These are phyloP conservation scores for Phytophthora chlamydospora DNA, from an alignment of 352 stramenopile species.

Conservation along the genomic window DNA sequence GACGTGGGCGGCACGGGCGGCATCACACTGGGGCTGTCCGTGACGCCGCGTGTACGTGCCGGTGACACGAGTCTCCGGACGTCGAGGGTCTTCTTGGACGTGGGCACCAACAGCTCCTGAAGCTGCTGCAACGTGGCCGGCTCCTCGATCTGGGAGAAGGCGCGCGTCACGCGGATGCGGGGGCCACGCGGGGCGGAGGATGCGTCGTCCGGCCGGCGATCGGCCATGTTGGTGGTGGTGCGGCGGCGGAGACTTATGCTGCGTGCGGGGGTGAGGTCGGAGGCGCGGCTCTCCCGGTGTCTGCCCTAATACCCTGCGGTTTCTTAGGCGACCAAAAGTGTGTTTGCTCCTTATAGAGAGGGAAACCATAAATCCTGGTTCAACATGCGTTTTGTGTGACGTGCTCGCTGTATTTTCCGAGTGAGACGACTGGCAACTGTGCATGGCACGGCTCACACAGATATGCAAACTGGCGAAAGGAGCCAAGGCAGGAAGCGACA, in stretches of 20 bases:
- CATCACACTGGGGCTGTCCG: background rate
- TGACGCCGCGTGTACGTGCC: conserved; percentile 25
- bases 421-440: too few species aligned
- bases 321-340: too few species aligned
- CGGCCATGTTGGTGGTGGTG: conserved; percentile 9
- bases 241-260: background rate
- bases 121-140: conserved; percentile 44
- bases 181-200: background rate
- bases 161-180: conserved; percentile 46
- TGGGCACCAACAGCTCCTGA: conserved; percentile 20
- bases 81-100: conserved; percentile 61
- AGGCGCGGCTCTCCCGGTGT: conserved; percentile 9
- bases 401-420: too few species aligned
- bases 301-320: too few species aligned
- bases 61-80: conserved; percentile 63
- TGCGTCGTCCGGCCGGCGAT: conserved; percentile 1
- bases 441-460: too few species aligned
- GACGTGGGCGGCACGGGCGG: conserved; percentile 29
- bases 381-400: too few species aligned
- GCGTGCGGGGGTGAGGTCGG: background rate
- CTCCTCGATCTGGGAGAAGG: conserved; percentile 75
- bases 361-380: too few species aligned
- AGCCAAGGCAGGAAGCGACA: too few species aligned
- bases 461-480: too few species aligned
- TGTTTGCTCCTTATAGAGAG: too few species aligned